Conservation (phyloP, 495 filamentous ascomycete genomes). For the Aspergillus biplanus region DNA sequence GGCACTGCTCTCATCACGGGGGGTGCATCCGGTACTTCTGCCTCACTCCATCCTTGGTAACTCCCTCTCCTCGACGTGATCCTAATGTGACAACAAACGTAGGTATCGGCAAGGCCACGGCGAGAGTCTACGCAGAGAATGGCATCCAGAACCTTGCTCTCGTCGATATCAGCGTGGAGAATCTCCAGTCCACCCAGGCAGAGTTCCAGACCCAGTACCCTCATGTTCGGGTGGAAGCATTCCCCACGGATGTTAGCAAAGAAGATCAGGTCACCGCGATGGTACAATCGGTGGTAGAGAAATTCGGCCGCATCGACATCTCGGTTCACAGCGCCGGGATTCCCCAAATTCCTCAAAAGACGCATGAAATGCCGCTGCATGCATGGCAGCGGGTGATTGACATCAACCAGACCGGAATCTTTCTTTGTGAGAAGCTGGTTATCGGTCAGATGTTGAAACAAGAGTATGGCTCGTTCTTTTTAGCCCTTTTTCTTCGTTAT, state of each 20-base stretch:
- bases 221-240: constrained; percentile 15
- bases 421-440: constrained; percentile 50
- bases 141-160: constrained; percentile 29
- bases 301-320: constrained; percentile 56
- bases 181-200: constrained; percentile 20
- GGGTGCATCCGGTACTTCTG: constrained; percentile 12
- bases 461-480: constrained; percentile 26
- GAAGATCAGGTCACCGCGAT: constrained; percentile 27
- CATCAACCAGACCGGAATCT: constrained; percentile 53
- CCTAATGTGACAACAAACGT: constrained; percentile 7
- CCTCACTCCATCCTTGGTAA: not conserved
- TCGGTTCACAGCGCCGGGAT: constrained; percentile 53
- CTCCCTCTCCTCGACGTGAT: not conserved
- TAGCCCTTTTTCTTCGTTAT: not conserved
- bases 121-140: constrained; percentile 26
- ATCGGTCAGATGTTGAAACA: constrained; percentile 55
- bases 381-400: constrained; percentile 46
- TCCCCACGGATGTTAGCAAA: constrained; percentile 27
- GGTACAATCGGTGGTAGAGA: constrained; percentile 21
- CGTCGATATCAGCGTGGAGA: constrained; percentile 26
- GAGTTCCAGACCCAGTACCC: constrained; percentile 20
- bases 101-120: constrained; percentile 36
- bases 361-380: constrained; percentile 35
- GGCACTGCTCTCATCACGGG: constrained; percentile 17
- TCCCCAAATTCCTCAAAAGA: constrained; percentile 23